Evolutionary conservation across 768 basidiomycete species (phyloP).

Genomic region (Russula griseocarnosa): DNA sequence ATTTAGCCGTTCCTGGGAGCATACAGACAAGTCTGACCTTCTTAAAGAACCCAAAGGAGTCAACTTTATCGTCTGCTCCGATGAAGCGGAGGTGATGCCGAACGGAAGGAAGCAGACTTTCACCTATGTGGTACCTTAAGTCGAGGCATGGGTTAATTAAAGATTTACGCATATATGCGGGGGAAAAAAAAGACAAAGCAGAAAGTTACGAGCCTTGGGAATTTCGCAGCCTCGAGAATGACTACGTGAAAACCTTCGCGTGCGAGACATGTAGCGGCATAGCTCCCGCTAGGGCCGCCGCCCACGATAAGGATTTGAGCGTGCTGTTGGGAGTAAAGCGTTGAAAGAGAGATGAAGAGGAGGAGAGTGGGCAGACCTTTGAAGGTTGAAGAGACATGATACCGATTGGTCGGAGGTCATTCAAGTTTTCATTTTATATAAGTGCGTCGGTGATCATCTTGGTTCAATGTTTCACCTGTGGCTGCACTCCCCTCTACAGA

Average conservation of each 20-base stretch:
- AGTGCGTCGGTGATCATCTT: not conserved
- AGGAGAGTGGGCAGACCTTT: conserved; percentile 3
- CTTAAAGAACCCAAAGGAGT: conserved; percentile 41
- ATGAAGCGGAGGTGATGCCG: conserved; percentile 52
- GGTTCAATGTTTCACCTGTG: not conserved
- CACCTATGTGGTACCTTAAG: conserved; percentile 47
- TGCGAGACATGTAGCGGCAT: conserved; percentile 51
- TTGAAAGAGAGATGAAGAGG: not conserved
- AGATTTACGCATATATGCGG: not conserved
- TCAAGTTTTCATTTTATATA: not conserved
- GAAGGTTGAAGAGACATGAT: conserved; percentile 16
- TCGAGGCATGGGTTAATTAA: not conserved
- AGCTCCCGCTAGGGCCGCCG: conserved; percentile 58
- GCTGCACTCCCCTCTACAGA: not conserved
- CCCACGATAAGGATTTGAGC: conserved; percentile 49
- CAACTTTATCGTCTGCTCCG: conserved; percentile 44
- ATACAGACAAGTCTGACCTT: conserved; percentile 39
- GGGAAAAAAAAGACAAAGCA: not conserved
- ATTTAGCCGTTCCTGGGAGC: not conserved
- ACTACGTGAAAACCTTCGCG: conserved; percentile 58
- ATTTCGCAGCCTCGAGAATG: conserved; percentile 51
- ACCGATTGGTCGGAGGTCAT: not conserved
- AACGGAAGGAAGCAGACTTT: conserved; percentile 49
- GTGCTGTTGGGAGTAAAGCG: conserved; percentile 23
- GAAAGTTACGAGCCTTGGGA: conserved; percentile 44